Conservation (phyloP, 805 yeast species). For the Kuraishia molischiana region DNA sequence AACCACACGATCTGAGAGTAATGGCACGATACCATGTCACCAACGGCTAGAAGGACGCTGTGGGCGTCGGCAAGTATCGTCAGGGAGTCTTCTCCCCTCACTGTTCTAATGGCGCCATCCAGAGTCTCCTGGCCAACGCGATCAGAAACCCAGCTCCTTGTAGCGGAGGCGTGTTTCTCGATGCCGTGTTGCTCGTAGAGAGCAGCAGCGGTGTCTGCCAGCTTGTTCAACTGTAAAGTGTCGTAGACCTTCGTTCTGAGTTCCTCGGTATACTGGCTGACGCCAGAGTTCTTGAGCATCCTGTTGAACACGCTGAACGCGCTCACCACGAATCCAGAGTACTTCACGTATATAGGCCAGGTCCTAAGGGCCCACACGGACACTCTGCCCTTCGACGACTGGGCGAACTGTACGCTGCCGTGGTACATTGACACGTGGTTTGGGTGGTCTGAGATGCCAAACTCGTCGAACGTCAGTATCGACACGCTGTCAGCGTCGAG, state of each 20-base stretch:
- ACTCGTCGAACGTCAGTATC: slow-evolving; percentile 2
- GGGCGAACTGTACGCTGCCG: slow-evolving; percentile 32
- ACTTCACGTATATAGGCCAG: slow-evolving; percentile 30
- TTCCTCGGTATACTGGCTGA: too few relatives aligned
- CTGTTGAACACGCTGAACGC: slow-evolving; percentile 21
- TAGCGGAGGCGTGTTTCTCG: too few relatives aligned
- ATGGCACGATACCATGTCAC: slow-evolving; percentile 80
- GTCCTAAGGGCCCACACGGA: slow-evolving; percentile 19
- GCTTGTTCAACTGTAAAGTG: too few relatives aligned
- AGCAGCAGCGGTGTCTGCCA: not conserved
- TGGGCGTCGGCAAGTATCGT: slow-evolving; percentile 29
- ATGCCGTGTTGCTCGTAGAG: not conserved
- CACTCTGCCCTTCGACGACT: slow-evolving; percentile 3
- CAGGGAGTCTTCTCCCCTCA: too few relatives aligned
- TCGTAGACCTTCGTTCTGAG: too few relatives aligned
- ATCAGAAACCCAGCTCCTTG: too few relatives aligned
- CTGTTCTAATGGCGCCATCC: not conserved
- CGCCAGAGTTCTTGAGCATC: too few relatives aligned
- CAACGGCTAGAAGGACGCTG: slow-evolving; percentile 30
- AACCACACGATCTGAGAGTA: slow-evolving; percentile 92
- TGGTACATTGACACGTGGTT: slow-evolving; percentile 64
- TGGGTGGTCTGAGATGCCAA: slow-evolving; percentile 67
- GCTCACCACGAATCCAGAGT: slow-evolving; percentile 35
- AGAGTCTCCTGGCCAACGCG: too few relatives aligned
- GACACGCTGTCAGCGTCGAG: not conserved